These are phyloP conservation scores for Aulographum hederae DNA, from an alignment of 2,329 filamentous ascomycete species.

Conservation along the genomic window DNA sequence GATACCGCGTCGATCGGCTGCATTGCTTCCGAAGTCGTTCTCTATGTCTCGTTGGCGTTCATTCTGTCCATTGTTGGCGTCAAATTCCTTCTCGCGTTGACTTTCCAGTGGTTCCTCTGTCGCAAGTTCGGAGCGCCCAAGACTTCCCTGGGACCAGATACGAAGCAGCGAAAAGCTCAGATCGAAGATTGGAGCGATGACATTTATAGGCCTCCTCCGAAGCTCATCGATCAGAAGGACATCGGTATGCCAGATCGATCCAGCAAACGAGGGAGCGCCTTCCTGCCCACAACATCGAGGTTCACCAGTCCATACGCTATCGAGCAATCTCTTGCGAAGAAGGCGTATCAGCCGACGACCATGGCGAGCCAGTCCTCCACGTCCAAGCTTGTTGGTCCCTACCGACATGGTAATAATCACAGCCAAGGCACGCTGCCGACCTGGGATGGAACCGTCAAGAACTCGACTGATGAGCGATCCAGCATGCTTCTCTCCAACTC, in stretches of 20 bases:
- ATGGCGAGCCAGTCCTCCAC: slow-evolving; percentile 83
- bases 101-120: slow-evolving; percentile 95
- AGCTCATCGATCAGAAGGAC: slow-evolving; percentile 53
- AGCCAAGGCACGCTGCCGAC: slow-evolving; percentile 37
- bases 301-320: slow-evolving; percentile 82
- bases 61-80: slow-evolving; percentile 76
- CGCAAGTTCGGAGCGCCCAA: slow-evolving; percentile 69
- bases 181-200: slow-evolving; percentile 98
- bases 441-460: slow-evolving; percentile 16
- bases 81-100: slow-evolving; percentile 73
- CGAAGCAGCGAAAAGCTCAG: slow-evolving; percentile 68
- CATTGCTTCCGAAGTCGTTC: slow-evolving; percentile 90
- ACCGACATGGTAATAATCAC: slow-evolving; percentile 31
- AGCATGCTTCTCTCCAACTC: slow-evolving; percentile 24
- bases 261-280: slow-evolving; percentile 65
- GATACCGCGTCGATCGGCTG: slow-evolving; percentile 94
- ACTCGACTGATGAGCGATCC: slow-evolving; percentile 17
- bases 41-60: slow-evolving; percentile 82
- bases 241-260: slow-evolving; percentile 44
- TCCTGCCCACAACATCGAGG: slow-evolving; percentile 82
- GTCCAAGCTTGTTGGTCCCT: slow-evolving; percentile 52
- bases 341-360: slow-evolving; percentile 53
- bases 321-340: slow-evolving; percentile 38
- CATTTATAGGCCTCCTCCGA: slow-evolving; percentile 80
- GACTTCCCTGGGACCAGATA: slow-evolving; percentile 47